Base-by-base conservation (phyloP, 106 monocot genomes). In the Narthecium ossifragum region DNA sequence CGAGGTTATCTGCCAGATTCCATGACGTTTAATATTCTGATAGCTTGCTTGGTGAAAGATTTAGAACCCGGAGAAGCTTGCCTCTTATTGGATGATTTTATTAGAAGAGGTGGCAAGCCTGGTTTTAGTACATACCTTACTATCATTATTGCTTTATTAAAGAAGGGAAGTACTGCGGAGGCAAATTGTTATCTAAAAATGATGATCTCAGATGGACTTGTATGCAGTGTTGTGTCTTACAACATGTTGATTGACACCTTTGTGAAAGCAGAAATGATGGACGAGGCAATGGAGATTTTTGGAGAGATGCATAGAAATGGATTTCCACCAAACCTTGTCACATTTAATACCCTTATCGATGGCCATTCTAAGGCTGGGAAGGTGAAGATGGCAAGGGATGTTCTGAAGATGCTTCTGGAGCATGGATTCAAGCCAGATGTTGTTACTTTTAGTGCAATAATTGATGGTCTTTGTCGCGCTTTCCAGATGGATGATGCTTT, bases 401-500 rank as follows among this genome's bases (percentile, higher is more conserved):
- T 86, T 65, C 61, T 96, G 55, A 86, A 84, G 70, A 90, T 80
- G 82, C 79, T 94, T 32, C 49, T 96, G 27, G 66, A 73, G 29
- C 70, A 78, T 46, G 83, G 80, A 14, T 76, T 86, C 39, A 90
- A 73, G 45, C 94, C 90, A 9, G 94, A 96, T 76, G 74, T 78
- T 45, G 55, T 83, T 63, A 96, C 90, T 9, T 96, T 96, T 64
- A 71, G 75, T 65, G 78, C 90, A 22, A 69, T 96, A 55, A 96
- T 96, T 28, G 82, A 80, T 53, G 86, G 94, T 18, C 83, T 96
- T 34, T 96, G 90, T 57, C 72, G 64, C 14, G 72, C 70, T 8
- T 75, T 78, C 50, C 89, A 90, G 53, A 65, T 94, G 23, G 70
- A 83, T 61, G 94, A 94, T 85, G 94, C 94, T 68, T 66, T 90